Conservation (phyloP, 768 basidiomycete species). For the Leccinellum rugosiceps region DNA sequence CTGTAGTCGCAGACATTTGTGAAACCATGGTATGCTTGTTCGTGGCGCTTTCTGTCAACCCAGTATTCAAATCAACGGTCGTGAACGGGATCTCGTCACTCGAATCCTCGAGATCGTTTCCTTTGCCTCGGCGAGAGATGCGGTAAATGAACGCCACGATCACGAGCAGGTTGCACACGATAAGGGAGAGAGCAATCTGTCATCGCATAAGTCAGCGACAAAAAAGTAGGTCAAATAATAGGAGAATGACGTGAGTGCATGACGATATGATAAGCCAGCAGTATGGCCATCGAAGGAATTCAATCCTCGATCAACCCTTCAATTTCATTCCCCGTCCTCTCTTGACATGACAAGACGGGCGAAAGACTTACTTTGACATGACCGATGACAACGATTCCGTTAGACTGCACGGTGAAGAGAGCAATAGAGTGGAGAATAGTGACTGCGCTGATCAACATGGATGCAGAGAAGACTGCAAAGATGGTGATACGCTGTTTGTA, state of each 20-base stretch:
- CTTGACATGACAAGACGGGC: background rate
- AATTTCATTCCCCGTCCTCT: no score
- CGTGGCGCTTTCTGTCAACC: background rate
- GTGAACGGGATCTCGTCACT: slow-evolving; percentile 9
- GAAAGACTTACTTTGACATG: slow-evolving; percentile 22
- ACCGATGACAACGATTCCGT: slow-evolving; percentile 12
- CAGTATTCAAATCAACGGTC: slow-evolving; percentile 11
- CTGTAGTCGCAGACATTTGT: background rate
- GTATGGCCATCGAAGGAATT: background rate
- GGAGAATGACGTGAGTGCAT: no score
- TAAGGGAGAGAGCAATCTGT: slow-evolving; percentile 21
- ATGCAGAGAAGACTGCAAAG: slow-evolving; percentile 17
- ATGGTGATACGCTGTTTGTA: slow-evolving; percentile 17
- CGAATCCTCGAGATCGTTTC: slow-evolving; percentile 1
- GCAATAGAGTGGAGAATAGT: slow-evolving; percentile 15
- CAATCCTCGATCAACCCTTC: background rate
- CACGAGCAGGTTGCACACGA: slow-evolving; percentile 28
- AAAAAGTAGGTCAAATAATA: no score
- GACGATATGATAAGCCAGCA: background rate
- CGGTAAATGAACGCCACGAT: slow-evolving; percentile 22
- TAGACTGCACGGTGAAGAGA: background rate
- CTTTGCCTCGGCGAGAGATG: slow-evolving; percentile 2
- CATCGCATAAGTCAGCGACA: background rate
- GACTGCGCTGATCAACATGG: slow-evolving; percentile 16
- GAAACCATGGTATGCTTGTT: background rate